Percentiles rank a stretch among this genome's conserved stretches.
phyloP scores from a whole-genome alignment of 345 rosid genomes.

The Clausena lansium region DNA sequence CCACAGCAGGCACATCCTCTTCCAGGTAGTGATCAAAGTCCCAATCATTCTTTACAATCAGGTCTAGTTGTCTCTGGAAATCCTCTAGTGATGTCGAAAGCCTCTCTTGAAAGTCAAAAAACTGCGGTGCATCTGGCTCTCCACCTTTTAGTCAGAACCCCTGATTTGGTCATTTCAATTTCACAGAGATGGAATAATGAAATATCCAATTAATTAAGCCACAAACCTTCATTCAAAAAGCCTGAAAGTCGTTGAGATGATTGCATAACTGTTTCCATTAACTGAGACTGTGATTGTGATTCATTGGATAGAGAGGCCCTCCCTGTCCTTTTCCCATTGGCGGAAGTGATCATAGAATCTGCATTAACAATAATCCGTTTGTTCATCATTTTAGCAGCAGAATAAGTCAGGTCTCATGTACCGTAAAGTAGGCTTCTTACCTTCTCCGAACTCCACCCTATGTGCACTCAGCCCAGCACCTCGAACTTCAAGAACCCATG shows the following conservation, averaged over 20 bases:
- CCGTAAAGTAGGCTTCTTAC: not conserved
- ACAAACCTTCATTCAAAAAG: constrained; percentile 39
- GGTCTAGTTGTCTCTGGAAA: constrained; percentile 54
- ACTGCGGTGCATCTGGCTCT: constrained; percentile 20
- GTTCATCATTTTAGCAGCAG: not conserved
- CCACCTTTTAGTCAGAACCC: constrained; percentile 34
- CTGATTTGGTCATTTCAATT: constrained; percentile 21
- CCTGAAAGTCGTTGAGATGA: constrained; percentile 39
- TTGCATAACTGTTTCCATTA: constrained; percentile 31
- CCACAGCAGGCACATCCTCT: constrained; percentile 90
- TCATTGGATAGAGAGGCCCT: constrained; percentile 14
- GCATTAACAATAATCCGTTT: not conserved
- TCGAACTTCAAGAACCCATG: constrained; percentile 87
- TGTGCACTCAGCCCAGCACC: constrained; percentile 76
- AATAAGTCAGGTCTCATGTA: not conserved
- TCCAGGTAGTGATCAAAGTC: constrained; percentile 85
- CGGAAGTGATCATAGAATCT: constrained; percentile 19
- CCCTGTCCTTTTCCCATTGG: constrained; percentile 6
- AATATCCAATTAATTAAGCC: not conserved
- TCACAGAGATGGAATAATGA: not conserved
- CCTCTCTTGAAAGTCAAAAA: constrained; percentile 36
- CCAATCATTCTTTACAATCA: constrained; percentile 70
- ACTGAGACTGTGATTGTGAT: constrained; percentile 14
- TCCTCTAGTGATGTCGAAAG: constrained; percentile 46
- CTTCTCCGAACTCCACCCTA: constrained; percentile 25